A percentile compares a stretch with the other conserved stretches of the same genome.
phyloP scores from a whole-genome alignment of 768 basidiomycete genomes.

The Dacryopinax spathularia region DNA sequence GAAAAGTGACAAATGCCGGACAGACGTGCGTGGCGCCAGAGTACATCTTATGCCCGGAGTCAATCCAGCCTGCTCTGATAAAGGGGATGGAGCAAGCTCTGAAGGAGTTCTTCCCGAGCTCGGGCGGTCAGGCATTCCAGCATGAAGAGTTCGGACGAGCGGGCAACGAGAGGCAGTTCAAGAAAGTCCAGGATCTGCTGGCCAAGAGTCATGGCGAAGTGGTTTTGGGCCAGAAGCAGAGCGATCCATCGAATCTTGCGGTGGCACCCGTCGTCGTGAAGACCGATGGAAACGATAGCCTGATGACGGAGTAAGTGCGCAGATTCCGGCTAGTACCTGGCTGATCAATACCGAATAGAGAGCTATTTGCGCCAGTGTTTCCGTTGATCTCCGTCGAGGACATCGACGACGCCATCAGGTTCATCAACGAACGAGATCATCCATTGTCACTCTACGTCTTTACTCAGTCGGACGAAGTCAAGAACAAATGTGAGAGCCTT shows the following conservation, averaged over 20 bases:
- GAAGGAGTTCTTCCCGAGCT: slow-evolving; percentile 39
- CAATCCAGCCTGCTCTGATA: slow-evolving; percentile 35
- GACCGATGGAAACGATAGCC: slow-evolving; percentile 38
- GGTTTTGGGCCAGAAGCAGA: slow-evolving; percentile 37
- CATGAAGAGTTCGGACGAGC: slow-evolving; percentile 33
- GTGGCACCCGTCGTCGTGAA: slow-evolving; percentile 48
- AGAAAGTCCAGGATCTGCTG: slow-evolving; percentile 39
- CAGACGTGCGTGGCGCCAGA: slow-evolving; percentile 25
- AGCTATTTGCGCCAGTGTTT: slow-evolving; percentile 28
- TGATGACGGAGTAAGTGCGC: slow-evolving; percentile 29
- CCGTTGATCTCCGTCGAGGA: slow-evolving; percentile 11
- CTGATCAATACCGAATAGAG: slow-evolving; percentile 9
- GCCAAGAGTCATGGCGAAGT: slow-evolving; percentile 41
- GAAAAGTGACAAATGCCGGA: slow-evolving; percentile 19
- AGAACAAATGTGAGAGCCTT: slow-evolving; percentile 14
- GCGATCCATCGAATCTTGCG: slow-evolving; percentile 32
- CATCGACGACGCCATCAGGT: slow-evolving; percentile 17
- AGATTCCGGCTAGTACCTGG: not conserved
- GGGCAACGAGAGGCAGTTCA: slow-evolving; percentile 39
- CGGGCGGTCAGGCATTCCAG: slow-evolving; percentile 29
- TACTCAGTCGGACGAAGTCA: slow-evolving; percentile 31
- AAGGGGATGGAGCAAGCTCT: slow-evolving; percentile 29
- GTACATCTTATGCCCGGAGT: slow-evolving; percentile 31
- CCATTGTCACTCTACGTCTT: slow-evolving; percentile 55
- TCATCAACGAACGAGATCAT: slow-evolving; percentile 28